phyloP scores from a whole-genome alignment of 495 filamentous ascomycete species.

The Bryoglossum gracile region DNA sequence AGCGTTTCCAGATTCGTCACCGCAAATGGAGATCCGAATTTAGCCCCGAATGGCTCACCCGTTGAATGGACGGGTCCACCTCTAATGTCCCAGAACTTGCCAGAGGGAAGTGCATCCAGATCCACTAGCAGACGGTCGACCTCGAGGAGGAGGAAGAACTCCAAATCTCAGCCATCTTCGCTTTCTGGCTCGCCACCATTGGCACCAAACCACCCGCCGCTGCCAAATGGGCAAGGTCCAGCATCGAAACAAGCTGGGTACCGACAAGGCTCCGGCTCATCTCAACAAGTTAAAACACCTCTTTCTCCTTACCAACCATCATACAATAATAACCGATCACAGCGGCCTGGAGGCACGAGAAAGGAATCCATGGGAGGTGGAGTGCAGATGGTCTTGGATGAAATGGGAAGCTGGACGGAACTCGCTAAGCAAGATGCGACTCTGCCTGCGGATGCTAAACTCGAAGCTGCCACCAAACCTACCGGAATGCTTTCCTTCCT shows the following conservation, averaged over 20 bases:
- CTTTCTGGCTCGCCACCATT: conserved; percentile 21
- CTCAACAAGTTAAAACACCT: conserved; percentile 28
- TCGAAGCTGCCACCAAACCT: conserved; percentile 37
- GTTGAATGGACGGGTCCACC: conserved; percentile 21
- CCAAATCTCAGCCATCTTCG: conserved; percentile 14
- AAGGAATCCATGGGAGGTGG: conserved; percentile 77
- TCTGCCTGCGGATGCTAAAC: conserved; percentile 57
- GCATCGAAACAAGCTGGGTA: conserved; percentile 21
- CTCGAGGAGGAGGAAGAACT: conserved; percentile 21
- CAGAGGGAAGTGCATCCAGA: conserved; percentile 15
- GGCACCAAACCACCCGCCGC: conserved; percentile 11
- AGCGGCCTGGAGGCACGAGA: conserved; percentile 41
- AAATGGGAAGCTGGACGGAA: conserved; percentile 81
- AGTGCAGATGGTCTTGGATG: conserved; percentile 84
- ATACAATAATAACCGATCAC: conserved; percentile 31
- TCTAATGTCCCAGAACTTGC: conserved; percentile 19
- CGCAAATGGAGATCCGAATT: conserved; percentile 24
- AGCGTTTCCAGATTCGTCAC: conserved; percentile 26
- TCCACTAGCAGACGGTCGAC: conserved; percentile 24
- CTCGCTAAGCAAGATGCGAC: conserved; percentile 76
- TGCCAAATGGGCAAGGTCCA: conserved; percentile 21
- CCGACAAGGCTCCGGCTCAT: conserved; percentile 18
- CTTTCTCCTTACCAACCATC: conserved; percentile 43
- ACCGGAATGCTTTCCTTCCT: conserved; percentile 81
- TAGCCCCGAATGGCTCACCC: neutral